Percentiles rank a stretch among this genome's conserved stretches.
phyloP scores from a whole-genome alignment of 495 filamentous ascomycete species.

The Monascus purpureus region DNA sequence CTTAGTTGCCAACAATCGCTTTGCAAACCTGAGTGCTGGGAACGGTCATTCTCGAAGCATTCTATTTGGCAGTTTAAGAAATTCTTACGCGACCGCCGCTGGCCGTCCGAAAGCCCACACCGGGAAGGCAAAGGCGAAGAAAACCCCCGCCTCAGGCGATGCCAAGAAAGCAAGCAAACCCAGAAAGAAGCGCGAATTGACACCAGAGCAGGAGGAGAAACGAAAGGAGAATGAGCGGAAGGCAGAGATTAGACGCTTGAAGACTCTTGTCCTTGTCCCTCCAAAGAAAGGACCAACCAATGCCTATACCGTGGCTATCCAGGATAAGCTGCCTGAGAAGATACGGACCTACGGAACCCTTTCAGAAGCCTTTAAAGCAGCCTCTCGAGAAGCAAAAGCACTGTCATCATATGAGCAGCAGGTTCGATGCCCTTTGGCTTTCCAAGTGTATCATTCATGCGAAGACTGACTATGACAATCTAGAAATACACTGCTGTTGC shows the following conservation, averaged over 20 bases:
- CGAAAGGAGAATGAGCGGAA: slow-evolving; percentile 8
- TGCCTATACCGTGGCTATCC: slow-evolving; percentile 12
- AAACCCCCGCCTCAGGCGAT: slow-evolving; percentile 3
- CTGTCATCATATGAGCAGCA: slow-evolving; percentile 17
- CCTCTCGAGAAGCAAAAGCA: slow-evolving; percentile 8
- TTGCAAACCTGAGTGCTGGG: slow-evolving; percentile 3
- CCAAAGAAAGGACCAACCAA: slow-evolving; percentile 13
- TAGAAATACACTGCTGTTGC: slow-evolving; percentile 38
- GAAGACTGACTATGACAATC: neutral
- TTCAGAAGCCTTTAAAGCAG: slow-evolving; percentile 8
- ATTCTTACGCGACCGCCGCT: slow-evolving; percentile 16
- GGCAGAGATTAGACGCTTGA: slow-evolving; percentile 15
- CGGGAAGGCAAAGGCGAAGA: slow-evolving; percentile 5
- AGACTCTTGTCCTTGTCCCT: slow-evolving; percentile 16
- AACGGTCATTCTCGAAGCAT: slow-evolving; percentile 2
- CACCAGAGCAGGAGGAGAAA: slow-evolving; percentile 15
- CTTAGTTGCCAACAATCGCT: slow-evolving; percentile 7
- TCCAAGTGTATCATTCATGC: neutral
- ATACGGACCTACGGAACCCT: neutral
- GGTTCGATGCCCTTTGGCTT: slow-evolving; percentile 12
- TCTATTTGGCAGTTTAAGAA: slow-evolving; percentile 4
- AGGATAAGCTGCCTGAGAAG: slow-evolving; percentile 7
- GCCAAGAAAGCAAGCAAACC: slow-evolving; percentile 4
- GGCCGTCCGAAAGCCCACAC: slow-evolving; percentile 15
- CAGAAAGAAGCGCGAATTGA: slow-evolving; percentile 12